Evolutionary conservation across 148 eudicot species (phyloP), one percentile per base, ranked within the genome.

Genomic region (Rhododendron ovatum): DNA sequence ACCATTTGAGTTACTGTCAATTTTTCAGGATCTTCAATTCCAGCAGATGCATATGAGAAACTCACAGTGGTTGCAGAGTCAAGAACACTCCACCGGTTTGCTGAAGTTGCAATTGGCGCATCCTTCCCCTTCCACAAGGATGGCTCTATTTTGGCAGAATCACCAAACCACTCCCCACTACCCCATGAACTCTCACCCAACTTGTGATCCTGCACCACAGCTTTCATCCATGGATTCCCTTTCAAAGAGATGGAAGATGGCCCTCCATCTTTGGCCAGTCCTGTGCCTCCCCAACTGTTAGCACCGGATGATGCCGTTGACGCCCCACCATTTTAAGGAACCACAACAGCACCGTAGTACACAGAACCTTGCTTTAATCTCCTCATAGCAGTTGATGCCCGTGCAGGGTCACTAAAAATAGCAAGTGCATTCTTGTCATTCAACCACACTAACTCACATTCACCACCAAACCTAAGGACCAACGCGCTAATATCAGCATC

Each of bases 381-480:
- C 91, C 98, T 95, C 99, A 97, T 95, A 5, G 98, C 99, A 57
- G 96, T 94, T 57, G 98, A 98, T 55, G 99, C 98, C 33, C 98
- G 93, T 4, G 91, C 96, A 75, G 96, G 98, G 83, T 97, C 98
- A 87, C 95, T 90, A 75, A 97, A 97, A 43, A 95, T 95, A 73
- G 98, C 95, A 74, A 97, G 86, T 26, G 99, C 99, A 86, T 97
- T 97, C 90, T 93, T 97, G 84, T 97, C 98, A 86, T 97, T 97
- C 90, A 97, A 92, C 99, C 99, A 97, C 12, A 94, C 98, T 8
- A 97, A 91, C 73, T 97, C 99, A 90, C 99, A 94, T 87, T 97
- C 98, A 80, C 99, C 99, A 39, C 99, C 98, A 85, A 97, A 97
- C 89, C 99, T 91, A 85, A 97, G 85, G 61, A 97, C 92, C 92